Percentiles rank a stretch among this genome's conserved stretches.
Evolutionary conservation across 768 basidiomycete genomes (phyloP).

Genomic region (Cyclocybe cylindracea): DNA sequence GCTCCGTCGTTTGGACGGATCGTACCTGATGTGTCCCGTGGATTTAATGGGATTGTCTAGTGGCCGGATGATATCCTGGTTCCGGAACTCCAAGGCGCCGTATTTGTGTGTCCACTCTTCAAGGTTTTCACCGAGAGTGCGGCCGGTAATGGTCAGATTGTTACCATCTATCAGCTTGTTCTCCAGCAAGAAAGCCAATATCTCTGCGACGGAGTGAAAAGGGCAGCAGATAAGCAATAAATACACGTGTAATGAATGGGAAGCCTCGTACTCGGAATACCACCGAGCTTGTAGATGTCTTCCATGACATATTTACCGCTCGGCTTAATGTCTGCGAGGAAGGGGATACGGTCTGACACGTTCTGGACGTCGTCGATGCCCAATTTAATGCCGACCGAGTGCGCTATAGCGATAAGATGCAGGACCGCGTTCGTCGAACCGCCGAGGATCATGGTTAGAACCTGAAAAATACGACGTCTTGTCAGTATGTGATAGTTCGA

Average conservation of each 20-base stretch:
- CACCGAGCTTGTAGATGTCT: conserved; percentile 93
- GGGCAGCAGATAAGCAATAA: not conserved
- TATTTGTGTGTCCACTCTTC: conserved; percentile 84
- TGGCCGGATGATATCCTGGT: conserved; percentile 87
- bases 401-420: conserved; percentile 95
- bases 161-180: conserved; percentile 89
- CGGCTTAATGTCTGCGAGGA: conserved; percentile 95
- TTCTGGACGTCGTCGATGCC: conserved; percentile 91
- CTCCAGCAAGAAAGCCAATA: conserved; percentile 83
- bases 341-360: conserved; percentile 91
- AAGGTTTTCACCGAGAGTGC: conserved; percentile 88
- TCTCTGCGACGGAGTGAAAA: conserved; percentile 47
- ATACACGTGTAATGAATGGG: not conserved
- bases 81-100: conserved; percentile 66
- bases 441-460: conserved; percentile 94
- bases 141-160: conserved; percentile 89
- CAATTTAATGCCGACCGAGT: conserved; percentile 89
- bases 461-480: conserved; percentile 44
- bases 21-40: conserved; percentile 87
- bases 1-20: not conserved
- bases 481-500: not conserved
- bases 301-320: conserved; percentile 99
- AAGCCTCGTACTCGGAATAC: conserved; percentile 79
- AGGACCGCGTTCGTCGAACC: conserved; percentile 98
- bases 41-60: conserved; percentile 85